Evolutionary conservation across 495 filamentous ascomycete species (phyloP), one percentile per base, ranked within the genome.

Genomic region (Mytilinidion resinicola): DNA sequence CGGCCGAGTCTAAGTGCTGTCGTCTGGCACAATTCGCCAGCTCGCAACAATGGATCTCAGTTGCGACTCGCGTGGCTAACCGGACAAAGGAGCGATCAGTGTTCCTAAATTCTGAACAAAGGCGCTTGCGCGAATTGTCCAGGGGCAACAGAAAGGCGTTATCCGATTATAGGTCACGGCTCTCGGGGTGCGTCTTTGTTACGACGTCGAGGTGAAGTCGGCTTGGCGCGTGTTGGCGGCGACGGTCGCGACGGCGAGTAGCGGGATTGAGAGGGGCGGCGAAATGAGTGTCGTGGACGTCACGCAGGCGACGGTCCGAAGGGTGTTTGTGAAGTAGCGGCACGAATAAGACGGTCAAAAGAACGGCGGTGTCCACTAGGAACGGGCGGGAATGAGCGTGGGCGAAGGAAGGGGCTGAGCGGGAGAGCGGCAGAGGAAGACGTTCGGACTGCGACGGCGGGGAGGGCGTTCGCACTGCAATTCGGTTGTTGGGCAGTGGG

Each of bases 341-440:
- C 60, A 62, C 35, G 54, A 62, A 57, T 44, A 48, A 59, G 49
- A 59, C 4, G 34, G 21, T 20, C 34, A 57, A 55, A 17, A 36
- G 60, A 63, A 20, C 34, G 50, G 60, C 55, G 38, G 60, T 55
- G 56, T 58, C 37, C 60, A 33, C 42, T 44, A 43, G 42, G 51
- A 59, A 56, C 52, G 51, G 44, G 38, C 35, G 21, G 46, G 21
- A 65, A 65, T 17, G 62, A 65, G 62, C 57, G 62, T 61, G 42
- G 15, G 10, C 41, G 53, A 50, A 55, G 36, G 35, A 48, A 34
- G 53, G 51, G 48, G 35, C 30, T 60, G 17, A 36, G 15, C 35
- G 47, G 4, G n/a, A 42, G 53, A 36, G 34, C 38, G 42, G 47
- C 20, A 25, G 19, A 43, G 20, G 49, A 46, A 50, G 36, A 37